Base-by-base conservation (phyloP, 1,284 basidiomycete genomes). In the Melampsora americana region DNA sequence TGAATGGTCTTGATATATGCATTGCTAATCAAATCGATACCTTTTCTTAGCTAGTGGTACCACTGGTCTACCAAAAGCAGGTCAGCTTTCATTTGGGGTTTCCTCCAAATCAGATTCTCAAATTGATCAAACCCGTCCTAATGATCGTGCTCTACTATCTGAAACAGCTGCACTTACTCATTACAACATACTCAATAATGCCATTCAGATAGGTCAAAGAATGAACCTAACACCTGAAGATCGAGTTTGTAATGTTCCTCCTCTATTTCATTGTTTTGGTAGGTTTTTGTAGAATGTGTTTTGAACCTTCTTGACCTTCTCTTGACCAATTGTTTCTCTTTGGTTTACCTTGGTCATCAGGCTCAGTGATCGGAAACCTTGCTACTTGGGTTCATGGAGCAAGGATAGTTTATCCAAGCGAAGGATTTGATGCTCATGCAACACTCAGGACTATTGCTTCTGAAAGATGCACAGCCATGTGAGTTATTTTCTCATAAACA, bases 241-340 rank as follows among this genome's bases (percentile, higher is more conserved):
- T 59, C 44, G 26, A 7, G 23, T 70, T 12, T 70, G 69, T n/a
- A 60, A 61, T 32, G 53, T 61, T 12, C 56, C 59, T 6, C 69
- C 69, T 12, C 14, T 70, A 20, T 70, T 70, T 62, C 69, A 70
- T 44, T 70, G 69, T 42, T 70, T 70, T 62, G 69, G 69, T 70
- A 70, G 26, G 56, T 61, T 42, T 4, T 44, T 28, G 2, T 20
- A n/a, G n/a, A 32, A 12, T 53, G 44, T 14, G 12, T 9, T 4
- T 44, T 48, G 23, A 11, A 53, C 23, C 14, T 32, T 26, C 30
- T 68, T 46, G 26, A 30, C 7, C 30, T 32, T 39, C 2, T 69
- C 16, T 12, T 59, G 16, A 28, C 14, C 28, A n/a, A n/a, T n/a
- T n/a, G 2, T 42, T n/a, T 18, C 11, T 68, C 20, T 42, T 42